Percentiles rank a stretch among this genome's conserved stretches.
Conservation (phyloP, 441 rosid species). For the Populus tomentosa region DNA sequence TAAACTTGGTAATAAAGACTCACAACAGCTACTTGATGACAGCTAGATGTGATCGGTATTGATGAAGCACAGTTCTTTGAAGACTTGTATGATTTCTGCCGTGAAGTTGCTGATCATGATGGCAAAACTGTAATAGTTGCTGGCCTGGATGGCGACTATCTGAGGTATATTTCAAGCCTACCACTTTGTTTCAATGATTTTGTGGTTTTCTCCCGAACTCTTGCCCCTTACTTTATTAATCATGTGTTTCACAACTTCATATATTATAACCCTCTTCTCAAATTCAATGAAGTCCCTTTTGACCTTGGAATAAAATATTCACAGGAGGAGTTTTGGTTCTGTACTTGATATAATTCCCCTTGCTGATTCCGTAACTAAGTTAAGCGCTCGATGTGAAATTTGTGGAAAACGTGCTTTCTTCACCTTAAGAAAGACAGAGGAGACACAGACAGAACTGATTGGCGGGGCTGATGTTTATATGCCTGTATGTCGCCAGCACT, state of each 20-base stretch:
- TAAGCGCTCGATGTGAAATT: slow-evolving; percentile 62
- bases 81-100: slow-evolving; percentile 69
- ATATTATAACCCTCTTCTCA: not conserved
- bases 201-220: not conserved
- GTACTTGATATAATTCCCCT: slow-evolving; percentile 71
- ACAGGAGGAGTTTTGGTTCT: slow-evolving; percentile 74
- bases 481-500: slow-evolving; percentile 78
- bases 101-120: slow-evolving; percentile 69
- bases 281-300: not conserved
- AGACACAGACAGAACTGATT: slow-evolving; percentile 53
- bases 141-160: slow-evolving; percentile 71
- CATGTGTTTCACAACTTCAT: not conserved
- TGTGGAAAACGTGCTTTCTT: slow-evolving; percentile 67
- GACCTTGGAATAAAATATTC: slow-evolving; percentile 10
- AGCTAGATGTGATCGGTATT: slow-evolving; percentile 77
- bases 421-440: slow-evolving; percentile 69
- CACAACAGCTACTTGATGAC: slow-evolving; percentile 24
- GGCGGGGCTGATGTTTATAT: slow-evolving; percentile 75
- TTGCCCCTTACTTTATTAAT: not conserved
- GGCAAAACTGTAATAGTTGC: slow-evolving; percentile 77
- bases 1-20: slow-evolving; percentile 6
- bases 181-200: not conserved
- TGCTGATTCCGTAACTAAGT: slow-evolving; percentile 75
- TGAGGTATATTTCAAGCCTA: slow-evolving; percentile 37
- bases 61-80: slow-evolving; percentile 85